Evolutionary conservation across 192 early-diverging fungal species (phyloP).

Genomic region (Coemansia sp.): DNA sequence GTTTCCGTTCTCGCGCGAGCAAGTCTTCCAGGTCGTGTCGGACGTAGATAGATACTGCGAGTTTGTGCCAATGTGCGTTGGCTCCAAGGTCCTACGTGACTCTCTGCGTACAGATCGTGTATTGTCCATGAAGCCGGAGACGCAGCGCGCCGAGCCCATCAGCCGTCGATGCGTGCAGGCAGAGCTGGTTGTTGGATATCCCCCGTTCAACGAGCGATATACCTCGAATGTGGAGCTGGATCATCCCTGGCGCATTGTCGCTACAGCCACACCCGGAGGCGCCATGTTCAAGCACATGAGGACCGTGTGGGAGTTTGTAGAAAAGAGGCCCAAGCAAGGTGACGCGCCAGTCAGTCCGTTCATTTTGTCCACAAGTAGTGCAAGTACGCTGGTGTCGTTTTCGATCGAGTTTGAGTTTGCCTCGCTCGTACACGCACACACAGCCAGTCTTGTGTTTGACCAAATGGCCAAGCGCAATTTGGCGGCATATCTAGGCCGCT

Average conservation of each 20-base stretch:
- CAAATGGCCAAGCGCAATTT: conserved; percentile 60
- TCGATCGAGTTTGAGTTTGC: conserved; percentile 80
- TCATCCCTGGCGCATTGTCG: conserved; percentile 62
- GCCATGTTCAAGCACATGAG: conserved; percentile 40
- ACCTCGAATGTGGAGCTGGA: conserved; percentile 71
- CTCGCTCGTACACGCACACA: conserved; percentile 75
- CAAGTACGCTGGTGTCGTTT: conserved; percentile 62
- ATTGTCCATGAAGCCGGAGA: conserved; percentile 4
- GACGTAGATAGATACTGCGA: conserved; percentile 77
- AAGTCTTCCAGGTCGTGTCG: conserved; percentile 79
- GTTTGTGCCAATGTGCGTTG: conserved; percentile 83
- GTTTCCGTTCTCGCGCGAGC: conserved; percentile 57
- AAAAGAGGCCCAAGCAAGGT: not conserved
- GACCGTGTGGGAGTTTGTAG: conserved; percentile 40
- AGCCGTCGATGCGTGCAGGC: conserved; percentile 55
- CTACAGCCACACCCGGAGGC: conserved; percentile 37
- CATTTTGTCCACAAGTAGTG: not conserved
- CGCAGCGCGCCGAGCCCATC: not conserved
- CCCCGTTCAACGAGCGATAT: conserved; percentile 75
- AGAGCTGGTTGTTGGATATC: conserved; percentile 79
- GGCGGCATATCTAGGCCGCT: conserved; percentile 36
- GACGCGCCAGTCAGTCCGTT: conserved; percentile 10
- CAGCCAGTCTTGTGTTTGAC: conserved; percentile 77
- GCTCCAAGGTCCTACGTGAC: conserved; percentile 56
- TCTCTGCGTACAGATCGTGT: conserved; percentile 8